phyloP scores from a whole-genome alignment of 371 early-diverging fungal genomes.

The Zancudomyces culisetae region DNA sequence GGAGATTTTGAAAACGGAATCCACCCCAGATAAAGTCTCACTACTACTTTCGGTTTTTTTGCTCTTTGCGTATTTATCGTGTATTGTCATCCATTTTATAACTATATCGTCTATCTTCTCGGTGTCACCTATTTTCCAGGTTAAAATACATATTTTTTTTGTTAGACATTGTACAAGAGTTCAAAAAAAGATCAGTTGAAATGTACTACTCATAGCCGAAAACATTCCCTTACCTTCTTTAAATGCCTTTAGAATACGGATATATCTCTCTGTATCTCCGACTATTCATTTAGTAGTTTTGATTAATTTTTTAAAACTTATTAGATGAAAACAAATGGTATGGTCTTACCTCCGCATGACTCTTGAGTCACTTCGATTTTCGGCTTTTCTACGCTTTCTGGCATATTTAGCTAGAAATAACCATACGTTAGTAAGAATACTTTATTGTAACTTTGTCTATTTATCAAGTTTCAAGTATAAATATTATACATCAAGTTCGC shows the following conservation, averaged over 20 bases:
- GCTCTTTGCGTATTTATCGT: background rate
- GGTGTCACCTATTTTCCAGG: too few species aligned
- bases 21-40: background rate
- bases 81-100: background rate
- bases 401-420: too few species aligned
- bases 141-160: too few species aligned
- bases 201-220: background rate
- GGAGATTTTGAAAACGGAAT: conserved; percentile 8
- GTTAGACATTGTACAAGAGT: too few species aligned
- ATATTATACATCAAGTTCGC: too few species aligned
- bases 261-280: background rate
- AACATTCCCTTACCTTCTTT: background rate
- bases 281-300: background rate
- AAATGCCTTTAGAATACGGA: background rate
- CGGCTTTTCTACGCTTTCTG: too few species aligned
- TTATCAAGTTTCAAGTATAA: background rate
- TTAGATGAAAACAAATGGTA: too few species aligned
- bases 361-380: background rate
- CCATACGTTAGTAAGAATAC: too few species aligned
- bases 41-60: background rate
- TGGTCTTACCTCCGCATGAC: background rate
- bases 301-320: background rate
- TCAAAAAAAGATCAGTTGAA: too few species aligned
- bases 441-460: too few species aligned
- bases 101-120: background rate